A percentile compares a stretch with the other conserved stretches of the same genome.
Evolutionary conservation across 305 asterid species (phyloP).

Genomic region (Plantago coronopus): DNA sequence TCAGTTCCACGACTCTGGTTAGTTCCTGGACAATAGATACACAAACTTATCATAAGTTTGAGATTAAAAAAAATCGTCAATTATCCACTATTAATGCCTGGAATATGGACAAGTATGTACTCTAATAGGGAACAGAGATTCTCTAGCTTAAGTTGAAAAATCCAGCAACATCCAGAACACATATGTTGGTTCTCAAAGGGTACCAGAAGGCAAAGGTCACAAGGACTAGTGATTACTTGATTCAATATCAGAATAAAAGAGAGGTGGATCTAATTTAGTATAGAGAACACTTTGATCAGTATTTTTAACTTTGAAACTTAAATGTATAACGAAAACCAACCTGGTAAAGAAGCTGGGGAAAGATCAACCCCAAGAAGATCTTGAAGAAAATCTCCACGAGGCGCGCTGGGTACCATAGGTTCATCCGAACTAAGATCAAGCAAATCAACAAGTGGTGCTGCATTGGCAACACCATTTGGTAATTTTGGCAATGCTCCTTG

Average conservation of each 20-base stretch:
- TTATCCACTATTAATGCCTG: neutral
- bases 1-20: constrained; percentile 59
- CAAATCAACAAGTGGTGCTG: constrained; percentile 81
- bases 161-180: constrained; percentile 12
- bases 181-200: neutral
- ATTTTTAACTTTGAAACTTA: constrained; percentile 6
- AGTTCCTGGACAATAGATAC: constrained; percentile 41
- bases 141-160: constrained; percentile 1
- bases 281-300: no score
- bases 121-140: constrained; percentile 7
- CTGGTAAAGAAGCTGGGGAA: constrained; percentile 58
- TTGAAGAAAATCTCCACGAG: constrained; percentile 75
- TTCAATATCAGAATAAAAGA: neutral
- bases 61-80: neutral
- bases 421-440: constrained; percentile 85
- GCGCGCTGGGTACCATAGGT: constrained; percentile 51
- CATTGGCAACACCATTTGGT: constrained; percentile 76
- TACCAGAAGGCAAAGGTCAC: neutral
- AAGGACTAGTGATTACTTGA: neutral
- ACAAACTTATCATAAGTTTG: neutral
- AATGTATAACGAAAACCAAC: constrained; percentile 25
- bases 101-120: neutral
- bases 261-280: neutral
- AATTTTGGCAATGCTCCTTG: constrained; percentile 60
- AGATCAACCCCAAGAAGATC: constrained; percentile 85